Evolutionary conservation across 164 flowering plant genomes (phyloP).

Genomic region (Stephania japonica): DNA sequence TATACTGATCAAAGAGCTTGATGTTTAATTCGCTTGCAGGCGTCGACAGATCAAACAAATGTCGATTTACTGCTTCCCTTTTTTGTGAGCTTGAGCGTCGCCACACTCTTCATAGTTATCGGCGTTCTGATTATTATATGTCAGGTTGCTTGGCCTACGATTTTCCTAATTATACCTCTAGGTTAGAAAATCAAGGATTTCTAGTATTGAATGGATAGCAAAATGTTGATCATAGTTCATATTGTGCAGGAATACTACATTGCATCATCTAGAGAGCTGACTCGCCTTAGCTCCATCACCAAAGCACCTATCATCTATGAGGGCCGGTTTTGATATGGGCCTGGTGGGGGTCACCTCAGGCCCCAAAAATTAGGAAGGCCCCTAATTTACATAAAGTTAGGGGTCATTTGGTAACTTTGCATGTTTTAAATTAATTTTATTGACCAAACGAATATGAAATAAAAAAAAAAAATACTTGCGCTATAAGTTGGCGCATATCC

Average conservation of each 20-base stretch:
- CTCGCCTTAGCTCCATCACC: constrained; percentile 91
- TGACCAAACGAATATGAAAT: too few species aligned
- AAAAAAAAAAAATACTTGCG: too few species aligned
- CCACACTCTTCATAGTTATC: constrained; percentile 60
- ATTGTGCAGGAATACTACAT: constrained; percentile 71
- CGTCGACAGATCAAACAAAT: constrained; percentile 83
- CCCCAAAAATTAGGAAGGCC: too few species aligned
- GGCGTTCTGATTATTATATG: constrained; percentile 74
- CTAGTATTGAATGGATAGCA: background rate
- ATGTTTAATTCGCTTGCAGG: constrained; percentile 34
- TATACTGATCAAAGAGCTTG: constrained; percentile 5
- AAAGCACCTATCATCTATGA: constrained; percentile 92
- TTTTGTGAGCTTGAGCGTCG: constrained; percentile 35
- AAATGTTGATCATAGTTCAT: background rate
- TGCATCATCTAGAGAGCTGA: constrained; percentile 78
- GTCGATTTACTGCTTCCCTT: constrained; percentile 77
- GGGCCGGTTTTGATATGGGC: too few species aligned
- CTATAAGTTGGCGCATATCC: too few species aligned
- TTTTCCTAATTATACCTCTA: constrained; percentile 67
- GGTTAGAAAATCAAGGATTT: constrained; percentile 20
- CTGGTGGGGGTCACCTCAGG: too few species aligned
- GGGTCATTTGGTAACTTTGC: too few species aligned
- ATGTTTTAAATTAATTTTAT: too few species aligned
- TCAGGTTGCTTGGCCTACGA: constrained; percentile 89
- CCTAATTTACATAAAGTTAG: too few species aligned